These are phyloP conservation scores for Phytophthora colocasiae DNA, from an alignment of 352 stramenopile species.

Conservation along the genomic window DNA sequence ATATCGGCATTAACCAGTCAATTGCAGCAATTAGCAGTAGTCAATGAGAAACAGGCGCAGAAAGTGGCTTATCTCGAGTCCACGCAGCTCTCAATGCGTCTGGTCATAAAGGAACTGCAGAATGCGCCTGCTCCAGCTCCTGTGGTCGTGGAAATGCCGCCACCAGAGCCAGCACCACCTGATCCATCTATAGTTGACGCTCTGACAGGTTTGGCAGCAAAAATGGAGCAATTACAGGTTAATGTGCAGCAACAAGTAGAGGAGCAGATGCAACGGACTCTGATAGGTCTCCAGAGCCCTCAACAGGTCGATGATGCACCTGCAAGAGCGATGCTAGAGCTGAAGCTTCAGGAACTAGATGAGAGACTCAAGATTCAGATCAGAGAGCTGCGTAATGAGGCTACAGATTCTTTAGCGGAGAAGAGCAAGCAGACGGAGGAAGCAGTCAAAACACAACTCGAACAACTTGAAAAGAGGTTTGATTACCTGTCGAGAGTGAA, in stretches of 20 bases:
- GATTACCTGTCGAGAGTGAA: conserved; percentile 76
- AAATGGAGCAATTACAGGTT: conserved; percentile 25
- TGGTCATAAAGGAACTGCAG: conserved; percentile 36
- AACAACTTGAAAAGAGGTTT: conserved; percentile 77
- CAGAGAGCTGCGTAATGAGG: conserved; percentile 24
- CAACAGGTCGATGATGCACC: conserved; percentile 27
- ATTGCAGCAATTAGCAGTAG: conserved; percentile 52
- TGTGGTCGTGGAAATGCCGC: conserved; percentile 31
- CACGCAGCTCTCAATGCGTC: conserved; percentile 36
- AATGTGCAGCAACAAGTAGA: conserved; percentile 34
- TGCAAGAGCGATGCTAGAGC: conserved; percentile 27
- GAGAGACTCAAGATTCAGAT: conserved; percentile 38
- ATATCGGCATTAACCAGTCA: conserved; percentile 61
- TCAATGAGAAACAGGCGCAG: conserved; percentile 41
- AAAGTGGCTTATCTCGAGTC: conserved; percentile 48
- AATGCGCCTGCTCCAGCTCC: conserved; percentile 19
- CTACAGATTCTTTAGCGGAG: conserved; percentile 25
- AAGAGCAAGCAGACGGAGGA: conserved; percentile 52
- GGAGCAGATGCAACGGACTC: conserved; percentile 26
- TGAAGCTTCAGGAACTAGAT: conserved; percentile 37
- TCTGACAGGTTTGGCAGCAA: conserved; percentile 16
- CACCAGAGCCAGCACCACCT: conserved; percentile 10
- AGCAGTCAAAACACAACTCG: conserved; percentile 49
- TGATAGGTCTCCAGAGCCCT: conserved; percentile 7
- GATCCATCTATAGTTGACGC: conserved; percentile 23